phyloP scores from a whole-genome alignment of 2,329 filamentous ascomycete genomes.

The Grosmannia clavigera region DNA sequence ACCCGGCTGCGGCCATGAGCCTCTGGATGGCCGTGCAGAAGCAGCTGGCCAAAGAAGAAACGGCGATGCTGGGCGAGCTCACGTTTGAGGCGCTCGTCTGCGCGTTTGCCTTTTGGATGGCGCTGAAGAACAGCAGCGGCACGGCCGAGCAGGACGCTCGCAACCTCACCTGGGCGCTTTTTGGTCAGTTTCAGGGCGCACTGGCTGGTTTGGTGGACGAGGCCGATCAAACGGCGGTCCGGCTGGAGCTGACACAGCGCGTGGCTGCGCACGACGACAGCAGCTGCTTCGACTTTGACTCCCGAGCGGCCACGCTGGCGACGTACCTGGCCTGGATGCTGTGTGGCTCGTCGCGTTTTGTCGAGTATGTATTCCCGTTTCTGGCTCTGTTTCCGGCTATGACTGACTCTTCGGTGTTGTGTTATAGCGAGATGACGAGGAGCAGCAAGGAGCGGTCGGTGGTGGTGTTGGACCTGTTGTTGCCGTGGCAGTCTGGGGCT shows the following conservation, averaged over 20 bases:
- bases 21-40: slow-evolving; percentile 14
- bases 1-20: slow-evolving; percentile 12
- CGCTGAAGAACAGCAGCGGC: slow-evolving; percentile 13
- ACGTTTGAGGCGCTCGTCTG: slow-evolving; percentile 20
- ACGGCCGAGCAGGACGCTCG: slow-evolving; percentile 16
- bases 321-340: slow-evolving; percentile 12
- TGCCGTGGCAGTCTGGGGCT: slow-evolving; percentile 4
- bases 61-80: slow-evolving; percentile 13
- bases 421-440: slow-evolving; percentile 6
- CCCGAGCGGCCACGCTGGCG: neutral
- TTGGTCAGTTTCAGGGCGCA: slow-evolving; percentile 14
- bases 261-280: neutral
- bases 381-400: neutral
- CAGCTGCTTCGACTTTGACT: neutral
- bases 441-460: slow-evolving; percentile 1
- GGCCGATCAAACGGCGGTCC: neutral
- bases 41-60: slow-evolving; percentile 3
- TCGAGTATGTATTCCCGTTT: slow-evolving; percentile 1
- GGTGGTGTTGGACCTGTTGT: slow-evolving; percentile 2
- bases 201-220: slow-evolving; percentile 4
- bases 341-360: slow-evolving; percentile 7
- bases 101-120: slow-evolving; percentile 18
- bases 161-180: slow-evolving; percentile 14
- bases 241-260: neutral
- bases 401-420: neutral